A percentile compares a stretch with the other conserved stretches of the same genome.
phyloP scores from a whole-genome alignment of 331 rosid genomes.

The Telfairia occidentalis region DNA sequence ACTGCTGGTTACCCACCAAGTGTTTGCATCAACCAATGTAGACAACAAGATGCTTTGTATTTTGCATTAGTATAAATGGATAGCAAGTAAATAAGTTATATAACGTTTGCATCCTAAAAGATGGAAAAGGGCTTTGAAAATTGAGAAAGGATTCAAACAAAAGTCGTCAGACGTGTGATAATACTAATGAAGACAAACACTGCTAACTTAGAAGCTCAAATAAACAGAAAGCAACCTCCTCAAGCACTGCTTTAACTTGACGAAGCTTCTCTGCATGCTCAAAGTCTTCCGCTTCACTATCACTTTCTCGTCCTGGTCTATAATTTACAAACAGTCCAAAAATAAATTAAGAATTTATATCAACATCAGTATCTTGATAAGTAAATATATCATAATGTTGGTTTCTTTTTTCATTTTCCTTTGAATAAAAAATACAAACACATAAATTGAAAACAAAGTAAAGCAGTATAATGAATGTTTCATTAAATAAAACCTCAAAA shows the following conservation, averaged over 20 bases:
- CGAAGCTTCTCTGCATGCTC: conserved; percentile 99
- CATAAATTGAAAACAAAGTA: background rate
- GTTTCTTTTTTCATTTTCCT: background rate
- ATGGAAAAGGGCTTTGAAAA: background rate
- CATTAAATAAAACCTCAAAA: background rate
- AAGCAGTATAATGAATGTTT: background rate
- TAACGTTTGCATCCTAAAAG: background rate
- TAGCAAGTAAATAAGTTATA: background rate
- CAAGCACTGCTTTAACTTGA: conserved; percentile 98
- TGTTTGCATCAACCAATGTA: background rate
- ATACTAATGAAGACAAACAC: background rate
- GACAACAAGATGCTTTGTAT: background rate
- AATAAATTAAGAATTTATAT: conserved; percentile 11
- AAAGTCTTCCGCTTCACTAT: conserved; percentile 86
- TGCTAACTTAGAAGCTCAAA: background rate
- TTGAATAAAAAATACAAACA: background rate
- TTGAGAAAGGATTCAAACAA: background rate
- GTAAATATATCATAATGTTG: background rate
- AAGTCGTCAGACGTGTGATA: background rate
- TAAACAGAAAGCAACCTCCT: conserved; percentile 55
- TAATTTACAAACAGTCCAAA: conserved; percentile 20
- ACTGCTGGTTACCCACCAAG: background rate
- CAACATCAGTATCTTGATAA: background rate
- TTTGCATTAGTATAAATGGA: background rate
- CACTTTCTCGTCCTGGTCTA: conserved; percentile 82